Percentiles rank a stretch among this genome's conserved stretches.
Conservation (phyloP, 2,329 filamentous ascomycete genomes). For the Chaetomium olivaceum region DNA sequence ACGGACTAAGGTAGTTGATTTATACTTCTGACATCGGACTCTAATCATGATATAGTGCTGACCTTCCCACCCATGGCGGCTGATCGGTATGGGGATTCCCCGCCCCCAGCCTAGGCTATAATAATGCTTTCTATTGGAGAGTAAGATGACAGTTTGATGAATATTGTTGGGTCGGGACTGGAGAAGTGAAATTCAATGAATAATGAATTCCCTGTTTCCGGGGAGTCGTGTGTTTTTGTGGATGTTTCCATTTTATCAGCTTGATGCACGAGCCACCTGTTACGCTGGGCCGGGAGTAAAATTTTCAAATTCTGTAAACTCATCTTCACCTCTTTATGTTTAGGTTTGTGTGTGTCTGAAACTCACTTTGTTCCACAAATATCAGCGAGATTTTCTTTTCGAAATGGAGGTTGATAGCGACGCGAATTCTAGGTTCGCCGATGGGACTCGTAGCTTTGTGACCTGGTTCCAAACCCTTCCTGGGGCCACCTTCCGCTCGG, state of each 20-base stretch:
- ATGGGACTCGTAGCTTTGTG: constrained; percentile 43
- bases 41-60: background rate
- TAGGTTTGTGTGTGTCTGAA: background rate
- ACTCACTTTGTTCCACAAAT: background rate
- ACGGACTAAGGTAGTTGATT: no score
- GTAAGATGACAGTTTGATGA: background rate
- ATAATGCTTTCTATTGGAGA: background rate
- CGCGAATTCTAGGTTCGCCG: background rate
- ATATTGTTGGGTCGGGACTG: background rate
- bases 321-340: background rate
- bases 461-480: constrained; percentile 55
- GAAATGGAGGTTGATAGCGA: constrained; percentile 14
- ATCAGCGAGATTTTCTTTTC: background rate
- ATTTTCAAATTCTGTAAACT: background rate
- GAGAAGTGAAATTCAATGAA: background rate
- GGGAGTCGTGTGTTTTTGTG: background rate
- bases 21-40: background rate
- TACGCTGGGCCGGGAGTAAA: background rate
- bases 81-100: background rate
- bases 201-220: background rate
- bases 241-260: background rate
- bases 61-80: no score
- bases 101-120: no score
- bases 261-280: background rate
- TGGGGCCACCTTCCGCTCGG: constrained; percentile 54